Evolutionary conservation across 2,329 filamentous ascomycete genomes (phyloP), one percentile per base, ranked within the genome.

Genomic region (Chalaropsis thielavioides): DNA sequence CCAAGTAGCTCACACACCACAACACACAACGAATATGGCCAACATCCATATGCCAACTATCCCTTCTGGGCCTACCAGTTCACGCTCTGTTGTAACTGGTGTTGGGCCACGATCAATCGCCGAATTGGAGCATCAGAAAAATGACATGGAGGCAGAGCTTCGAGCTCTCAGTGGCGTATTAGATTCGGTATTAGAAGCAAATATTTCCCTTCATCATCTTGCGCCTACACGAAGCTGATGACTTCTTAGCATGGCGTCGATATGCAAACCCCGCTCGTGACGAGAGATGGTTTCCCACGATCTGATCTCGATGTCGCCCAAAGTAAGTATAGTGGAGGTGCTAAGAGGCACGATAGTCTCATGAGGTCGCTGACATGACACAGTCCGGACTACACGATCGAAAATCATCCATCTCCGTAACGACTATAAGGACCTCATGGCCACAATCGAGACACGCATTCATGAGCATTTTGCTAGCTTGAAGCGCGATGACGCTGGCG

Each of bases 241-340:
- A 59, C 51, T 49, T 6, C 11, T 27, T 71, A 96, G 92, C 92
- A 97, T 78, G 86, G 88, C 56, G 92, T 96, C 63, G 86, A 88
- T 71, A 99, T 99, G 94, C 86, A 87, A 71, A 96, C 94, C 7
- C 81, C 84, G 66, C 83, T 99, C 46, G 84, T 90, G 27, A 96
- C 92, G 15, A 83, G 85, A 68, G 94, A 97, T 75, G 94, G 94
- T 60, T 99, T 90, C 73, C 94, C 94, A 40, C 84, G 94, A 72
- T 87, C 89, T 71, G 94, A 99, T 75, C 86, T 99, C 69, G 94
- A 99, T 74, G 88, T 99, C 68, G 88, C 94, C 31, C 92, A 96
- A 76, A 94, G 90, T 94, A 84, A 69, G 80, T 64, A 38, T 35
- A n/a, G 27, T 0, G 2, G 3, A 58, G 6, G 31, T 17, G 15